Base-by-base conservation (phyloP, 2,329 filamentous ascomycete genomes). In the Apiospora arundinis region DNA sequence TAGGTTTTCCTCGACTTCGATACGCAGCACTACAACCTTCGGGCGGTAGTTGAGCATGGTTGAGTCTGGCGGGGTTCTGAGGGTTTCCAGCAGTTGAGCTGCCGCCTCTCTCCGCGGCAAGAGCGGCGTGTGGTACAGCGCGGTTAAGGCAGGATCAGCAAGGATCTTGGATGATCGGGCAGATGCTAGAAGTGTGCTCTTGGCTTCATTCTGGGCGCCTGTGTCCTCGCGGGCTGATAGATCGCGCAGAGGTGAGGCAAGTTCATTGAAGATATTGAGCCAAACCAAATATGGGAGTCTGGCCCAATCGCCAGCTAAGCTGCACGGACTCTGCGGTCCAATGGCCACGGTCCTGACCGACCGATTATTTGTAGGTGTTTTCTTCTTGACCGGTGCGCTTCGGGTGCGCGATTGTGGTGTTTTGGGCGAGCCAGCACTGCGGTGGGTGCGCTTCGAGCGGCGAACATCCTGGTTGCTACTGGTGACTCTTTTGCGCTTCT, bases 131-230 rank as follows among this genome's bases (percentile, higher is more conserved):
- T 87, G 85, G 79, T 96, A 96, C 6, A 97, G 84, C 1, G 89
- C 91, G 6, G 90, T 90, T 68, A 96, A 81, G 1, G 93, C 93
- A 6, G 94, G 92, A 76, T 95, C 93, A 0, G 88, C 83, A 71
- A 95, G 94, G 2, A 85, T 80, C 68, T 85, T 88, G 75, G 92
- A 95, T 21, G 90, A 82, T 1, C 86, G 85, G 46, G 92, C 90
- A 63, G 88, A 83, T n/a, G 85, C 84, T 12, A 92, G 81, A 8
- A 97, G 87, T 16, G 84, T 85, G 1, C 78, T 66, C 6, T 82
- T 81, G 25, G 84, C 82, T 44, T 79, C 80, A 74, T 82, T 68
- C 77, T 70, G 76, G 42, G 42, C 12, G 12, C 42, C 42, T 14
- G 84, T 83, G 77, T 83, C 75, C 82, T 84, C 77, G n/a, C 82